Evolutionary conservation across 2,329 filamentous ascomycete species (phyloP), one percentile per base, ranked within the genome.

Genomic region (Monilinia vaccinii-corymbosi): DNA sequence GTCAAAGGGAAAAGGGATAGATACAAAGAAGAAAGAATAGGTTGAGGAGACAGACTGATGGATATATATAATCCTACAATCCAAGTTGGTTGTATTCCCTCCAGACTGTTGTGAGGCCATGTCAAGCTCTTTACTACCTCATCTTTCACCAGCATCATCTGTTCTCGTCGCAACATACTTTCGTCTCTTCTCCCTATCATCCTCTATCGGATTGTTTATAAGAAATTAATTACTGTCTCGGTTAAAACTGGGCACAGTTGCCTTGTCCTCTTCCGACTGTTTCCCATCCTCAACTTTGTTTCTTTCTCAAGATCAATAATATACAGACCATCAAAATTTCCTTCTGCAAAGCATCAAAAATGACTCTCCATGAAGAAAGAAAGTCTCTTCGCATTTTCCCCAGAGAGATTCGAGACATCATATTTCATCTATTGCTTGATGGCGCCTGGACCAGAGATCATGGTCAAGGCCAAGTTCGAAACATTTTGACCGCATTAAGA

Each of bases 11-110:
- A 61, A 60, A 31, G 36, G 44, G 21, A 32, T 32, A 13, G 45
- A 23, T 44, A 60, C 56, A 34, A 63, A 68, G 60, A 68, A 68
- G 58, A 66, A 67, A 53, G 59, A 40, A 44, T 61, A 65, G 34
- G 62, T 49, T 57, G 6, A 18, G 31, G 23, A 14, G 13, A 36
- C 11, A 36, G 14, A 36, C 14, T 36, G 11, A 36, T 36, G 34
- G 34, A 8, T 34, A 47, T 34, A 47, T 13, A 44, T 8, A 32
- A 23, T 6, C 0, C 32, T 42, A 21, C 38, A 32, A 31, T 44
- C 38, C 11, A 32, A 44, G 13, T 53, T 44, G 50, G 10, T 53
- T 53, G 25, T 53, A 23, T 18, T 18, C 9, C 14, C 25, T 32
- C 25, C n/a, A 7, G 13, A 32, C 0, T 32, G 16, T 32, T 14